Evolutionary conservation across 106 monocot species (phyloP).

Genomic region (Agapanthus africanus): DNA sequence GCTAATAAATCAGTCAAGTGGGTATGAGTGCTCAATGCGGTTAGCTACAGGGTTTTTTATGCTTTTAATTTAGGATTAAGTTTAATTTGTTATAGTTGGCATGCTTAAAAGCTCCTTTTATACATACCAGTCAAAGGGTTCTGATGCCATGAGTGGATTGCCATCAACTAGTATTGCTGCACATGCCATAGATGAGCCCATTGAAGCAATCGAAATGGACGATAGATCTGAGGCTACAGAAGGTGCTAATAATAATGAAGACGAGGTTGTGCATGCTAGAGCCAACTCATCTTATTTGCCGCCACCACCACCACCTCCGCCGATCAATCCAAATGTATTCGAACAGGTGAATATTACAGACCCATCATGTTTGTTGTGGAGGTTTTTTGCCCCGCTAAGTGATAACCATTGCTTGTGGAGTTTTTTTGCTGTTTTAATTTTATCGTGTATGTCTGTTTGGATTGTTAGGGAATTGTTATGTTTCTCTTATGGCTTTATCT

Average conservation of each 20-base stretch:
- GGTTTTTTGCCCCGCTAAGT: too few species aligned
- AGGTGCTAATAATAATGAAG: conserved; percentile 17
- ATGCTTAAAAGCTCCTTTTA: background rate
- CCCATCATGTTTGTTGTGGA: too few species aligned
- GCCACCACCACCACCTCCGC: conserved; percentile 35
- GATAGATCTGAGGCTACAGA: conserved; percentile 33
- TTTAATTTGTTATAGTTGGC: background rate
- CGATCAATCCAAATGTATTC: conserved; percentile 27
- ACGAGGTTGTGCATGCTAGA: conserved; percentile 21
- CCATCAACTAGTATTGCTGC: conserved; percentile 70
- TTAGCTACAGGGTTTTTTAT: background rate
- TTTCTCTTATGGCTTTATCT: too few species aligned
- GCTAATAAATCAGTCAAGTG: too few species aligned
- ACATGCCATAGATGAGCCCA: conserved; percentile 60
- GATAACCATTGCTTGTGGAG: too few species aligned
- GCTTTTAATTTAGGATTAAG: background rate
- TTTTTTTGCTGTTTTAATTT: too few species aligned
- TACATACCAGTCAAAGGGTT: conserved; percentile 34
- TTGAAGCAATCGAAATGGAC: conserved; percentile 55
- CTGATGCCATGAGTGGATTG: conserved; percentile 19
- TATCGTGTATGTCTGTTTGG: too few species aligned
- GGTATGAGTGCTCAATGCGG: too few species aligned
- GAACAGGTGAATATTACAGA: conserved; percentile 47
- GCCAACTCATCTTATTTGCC: conserved; percentile 28
- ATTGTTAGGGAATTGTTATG: too few species aligned